phyloP scores from a whole-genome alignment of 805 yeast species.

The Kodamaea laetipori region DNA sequence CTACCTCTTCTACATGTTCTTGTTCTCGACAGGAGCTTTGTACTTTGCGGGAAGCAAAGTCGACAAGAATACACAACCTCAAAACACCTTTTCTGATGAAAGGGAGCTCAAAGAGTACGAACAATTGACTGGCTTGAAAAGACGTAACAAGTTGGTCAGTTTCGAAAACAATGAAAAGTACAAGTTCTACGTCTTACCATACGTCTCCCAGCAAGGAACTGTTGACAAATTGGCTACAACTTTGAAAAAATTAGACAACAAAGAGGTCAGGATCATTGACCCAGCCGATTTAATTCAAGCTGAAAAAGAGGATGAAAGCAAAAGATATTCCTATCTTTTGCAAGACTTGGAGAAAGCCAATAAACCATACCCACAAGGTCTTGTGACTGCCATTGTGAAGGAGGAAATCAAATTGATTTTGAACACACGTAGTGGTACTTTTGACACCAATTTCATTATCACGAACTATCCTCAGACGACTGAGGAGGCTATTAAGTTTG shows the following conservation, averaged over 20 bases:
- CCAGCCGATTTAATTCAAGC: constrained; percentile 50
- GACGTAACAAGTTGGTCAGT: constrained; percentile 47
- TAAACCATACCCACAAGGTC: constrained; percentile 44
- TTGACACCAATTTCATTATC: constrained; percentile 51
- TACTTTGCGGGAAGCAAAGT: constrained; percentile 33
- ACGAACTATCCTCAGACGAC: constrained; percentile 62
- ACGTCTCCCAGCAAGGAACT: constrained; percentile 22
- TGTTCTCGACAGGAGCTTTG: constrained; percentile 34
- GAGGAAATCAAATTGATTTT: constrained; percentile 35
- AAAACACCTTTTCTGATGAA: constrained; percentile 45
- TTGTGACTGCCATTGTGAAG: constrained; percentile 52
- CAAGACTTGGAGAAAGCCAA: constrained; percentile 39
- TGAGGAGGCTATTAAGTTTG: constrained; percentile 71
- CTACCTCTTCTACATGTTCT: constrained; percentile 38
- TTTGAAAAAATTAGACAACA: constrained; percentile 15
- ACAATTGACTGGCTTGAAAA: constrained; percentile 51
- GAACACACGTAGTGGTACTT: constrained; percentile 40
- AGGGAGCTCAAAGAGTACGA: constrained; percentile 52
- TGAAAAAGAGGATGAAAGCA: constrained; percentile 46
- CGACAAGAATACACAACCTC: constrained; percentile 31
- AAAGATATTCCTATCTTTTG: constrained; percentile 54
- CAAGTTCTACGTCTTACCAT: constrained; percentile 44
- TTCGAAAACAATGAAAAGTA: constrained; percentile 40
- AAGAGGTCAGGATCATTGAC: constrained; percentile 47
- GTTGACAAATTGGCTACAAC: constrained; percentile 23